A percentile compares a stretch with the other conserved stretches of the same genome.
phyloP scores from a whole-genome alignment of 805 yeast genomes.

The Candida sithepensis region DNA sequence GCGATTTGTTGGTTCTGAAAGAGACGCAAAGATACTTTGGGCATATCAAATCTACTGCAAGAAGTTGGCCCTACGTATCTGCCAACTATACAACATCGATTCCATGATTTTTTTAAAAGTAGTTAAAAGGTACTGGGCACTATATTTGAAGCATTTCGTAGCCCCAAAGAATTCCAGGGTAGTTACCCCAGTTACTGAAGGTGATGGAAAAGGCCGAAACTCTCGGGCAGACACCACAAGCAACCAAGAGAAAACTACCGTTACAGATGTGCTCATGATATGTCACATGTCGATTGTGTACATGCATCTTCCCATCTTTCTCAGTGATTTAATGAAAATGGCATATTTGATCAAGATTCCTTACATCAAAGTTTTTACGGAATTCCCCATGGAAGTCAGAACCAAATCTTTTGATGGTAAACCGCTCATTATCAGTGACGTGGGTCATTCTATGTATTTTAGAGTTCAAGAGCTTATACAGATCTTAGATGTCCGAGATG shows the following conservation, averaged over 20 bases:
- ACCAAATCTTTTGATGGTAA: slow-evolving; percentile 5
- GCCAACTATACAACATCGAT: slow-evolving; percentile 24
- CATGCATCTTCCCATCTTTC: slow-evolving; percentile 46
- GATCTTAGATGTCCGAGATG: not conserved
- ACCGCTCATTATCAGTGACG: not conserved
- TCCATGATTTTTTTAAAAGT: slow-evolving; percentile 11
- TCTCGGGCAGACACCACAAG: too few relatives aligned
- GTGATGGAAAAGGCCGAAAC: too few relatives aligned
- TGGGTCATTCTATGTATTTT: not conserved
- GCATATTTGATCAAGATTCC: slow-evolving; percentile 46
- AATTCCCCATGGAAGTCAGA: slow-evolving; percentile 20
- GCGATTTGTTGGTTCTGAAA: slow-evolving; percentile 23
- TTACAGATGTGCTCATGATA: slow-evolving; percentile 31
- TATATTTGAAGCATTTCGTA: slow-evolving; percentile 7
- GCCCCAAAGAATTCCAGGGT: not conserved
- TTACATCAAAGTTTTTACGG: slow-evolving; percentile 21
- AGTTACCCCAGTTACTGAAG: too few relatives aligned
- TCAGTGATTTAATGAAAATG: slow-evolving; percentile 43
- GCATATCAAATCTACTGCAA: slow-evolving; percentile 39
- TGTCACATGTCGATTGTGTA: slow-evolving; percentile 50
- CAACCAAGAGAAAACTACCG: not conserved
- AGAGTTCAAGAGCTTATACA: not conserved
- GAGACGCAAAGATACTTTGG: slow-evolving; percentile 13
- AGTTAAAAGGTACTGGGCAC: slow-evolving; percentile 33
- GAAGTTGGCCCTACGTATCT: slow-evolving; percentile 42